These are phyloP conservation scores for Tetrapisispora fleetii DNA, from an alignment of 805 yeast genomes.

Conservation along the genomic window DNA sequence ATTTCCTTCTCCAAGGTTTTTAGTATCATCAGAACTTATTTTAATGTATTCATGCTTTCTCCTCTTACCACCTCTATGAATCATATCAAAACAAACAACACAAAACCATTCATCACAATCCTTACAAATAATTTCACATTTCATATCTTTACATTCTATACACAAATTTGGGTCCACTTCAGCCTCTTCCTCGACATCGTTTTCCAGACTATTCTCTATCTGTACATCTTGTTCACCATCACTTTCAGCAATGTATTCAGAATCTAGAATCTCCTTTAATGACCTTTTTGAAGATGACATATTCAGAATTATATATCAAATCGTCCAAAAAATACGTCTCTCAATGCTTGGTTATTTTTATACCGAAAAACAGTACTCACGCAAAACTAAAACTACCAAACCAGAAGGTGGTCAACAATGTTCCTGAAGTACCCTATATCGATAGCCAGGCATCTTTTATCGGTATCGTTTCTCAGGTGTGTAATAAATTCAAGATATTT, in stretches of 20 bases:
- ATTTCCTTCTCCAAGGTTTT: background rate
- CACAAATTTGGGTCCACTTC: slow-evolving; percentile 37
- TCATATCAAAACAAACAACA: slow-evolving; percentile 55
- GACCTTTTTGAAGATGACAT: slow-evolving; percentile 20
- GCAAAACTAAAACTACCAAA: no score
- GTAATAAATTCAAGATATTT: no score
- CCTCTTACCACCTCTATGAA: slow-evolving; percentile 61
- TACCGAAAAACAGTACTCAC: no score
- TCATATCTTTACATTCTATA: slow-evolving; percentile 67
- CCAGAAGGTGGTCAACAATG: no score
- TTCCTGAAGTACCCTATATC: no score
- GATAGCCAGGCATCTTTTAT: no score
- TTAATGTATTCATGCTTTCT: slow-evolving; percentile 34
- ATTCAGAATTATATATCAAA: no score
- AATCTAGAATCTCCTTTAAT: slow-evolving; percentile 32
- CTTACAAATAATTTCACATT: slow-evolving; percentile 49
- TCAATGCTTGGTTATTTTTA: no score
- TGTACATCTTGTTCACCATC: slow-evolving; percentile 12
- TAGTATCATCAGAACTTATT: slow-evolving; percentile 7
- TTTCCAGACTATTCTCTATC: slow-evolving; percentile 10
- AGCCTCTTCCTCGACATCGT: slow-evolving; percentile 19
- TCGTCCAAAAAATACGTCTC: no score
- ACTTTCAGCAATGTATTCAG: slow-evolving; percentile 28
- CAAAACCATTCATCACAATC: slow-evolving; percentile 62
- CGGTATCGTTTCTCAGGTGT: no score